Evolutionary conservation across 805 yeast species (phyloP), one percentile per base, ranked within the genome.

Genomic region (Zygoascus bituminiphila): DNA sequence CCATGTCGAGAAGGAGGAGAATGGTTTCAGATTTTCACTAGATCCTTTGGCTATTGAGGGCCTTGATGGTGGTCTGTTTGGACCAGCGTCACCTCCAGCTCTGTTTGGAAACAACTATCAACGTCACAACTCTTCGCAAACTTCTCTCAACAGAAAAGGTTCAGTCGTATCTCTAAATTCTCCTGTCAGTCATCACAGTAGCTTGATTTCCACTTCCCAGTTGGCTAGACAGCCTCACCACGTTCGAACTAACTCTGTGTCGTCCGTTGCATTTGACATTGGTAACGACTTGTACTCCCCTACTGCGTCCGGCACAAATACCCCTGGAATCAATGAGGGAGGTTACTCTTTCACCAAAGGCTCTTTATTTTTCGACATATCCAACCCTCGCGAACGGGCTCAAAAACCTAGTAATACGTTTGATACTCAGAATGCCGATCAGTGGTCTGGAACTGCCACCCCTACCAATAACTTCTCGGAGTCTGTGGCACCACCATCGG

Each of bases 1-100:
- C 33, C 33, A 29, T 29, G 33, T 29, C 10, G 26, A 43, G 17
- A 29, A 20, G 19, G 26, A 43, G 12, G 38, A 29, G 14, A 53
- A 57, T 40, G 54, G 58, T n/a, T 64, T 64, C 47, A 56, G 61
- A 23, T 75, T 75, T 51, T 60, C 71, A 42, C 63, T 74, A 24
- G 76, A 73, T 50, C 76, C 78, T 2, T 58, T 74, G 49, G 77
- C 77, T 0, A 69, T 71, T 50, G 80, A 75, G 46, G 77, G 75
- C 5, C 69, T 72, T 10, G 54, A 64, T 50, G 51, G 59, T 12
- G 53, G 51, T 14, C 41, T 52, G n/a, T 52, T 52, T 43, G 48
- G 42, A 19, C 51, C 36, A 12, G 12, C 40, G 12, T 33, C 49
- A 12, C 45, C 41, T 9, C 20, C 45, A 22, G 33, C 53, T 8